Conservation (phyloP, 208 protist genomes). For the Trypanosoma melophagium region DNA sequence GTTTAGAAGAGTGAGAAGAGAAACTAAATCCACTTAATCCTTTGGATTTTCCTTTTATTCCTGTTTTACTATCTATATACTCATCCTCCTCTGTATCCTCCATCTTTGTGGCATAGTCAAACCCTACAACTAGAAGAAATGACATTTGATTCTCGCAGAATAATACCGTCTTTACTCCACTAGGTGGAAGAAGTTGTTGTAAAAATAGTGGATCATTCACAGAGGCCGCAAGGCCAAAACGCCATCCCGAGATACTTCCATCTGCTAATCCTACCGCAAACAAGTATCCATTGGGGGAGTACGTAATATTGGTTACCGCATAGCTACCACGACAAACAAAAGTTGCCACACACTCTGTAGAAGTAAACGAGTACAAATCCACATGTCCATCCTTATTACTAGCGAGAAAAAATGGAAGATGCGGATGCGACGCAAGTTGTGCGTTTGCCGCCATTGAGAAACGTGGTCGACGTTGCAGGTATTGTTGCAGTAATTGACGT, state of each 20-base stretch:
- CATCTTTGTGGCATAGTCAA: constrained; percentile 39
- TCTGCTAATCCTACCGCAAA: constrained; percentile 71
- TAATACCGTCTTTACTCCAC: constrained; percentile 42
- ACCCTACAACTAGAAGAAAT: constrained; percentile 56
- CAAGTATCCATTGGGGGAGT: constrained; percentile 66
- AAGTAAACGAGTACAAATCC: constrained; percentile 82
- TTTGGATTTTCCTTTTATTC: too few species aligned
- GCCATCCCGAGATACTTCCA: constrained; percentile 70
- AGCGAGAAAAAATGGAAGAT: constrained; percentile 80
- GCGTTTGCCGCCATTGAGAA: constrained; percentile 30
- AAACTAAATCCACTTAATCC: too few species aligned
- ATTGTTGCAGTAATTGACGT: constrained; percentile 27
- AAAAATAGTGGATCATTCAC: constrained; percentile 43
- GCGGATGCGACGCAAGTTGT: constrained; percentile 61
- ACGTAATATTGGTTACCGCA: constrained; percentile 51
- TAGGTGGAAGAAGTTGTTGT: constrained; percentile 42
- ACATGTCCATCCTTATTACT: constrained; percentile 59
- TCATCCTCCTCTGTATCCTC: constrained; percentile 6
- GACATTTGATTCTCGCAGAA: constrained; percentile 76
- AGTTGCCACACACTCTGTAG: constrained; percentile 59
- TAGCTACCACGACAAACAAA: constrained; percentile 45
- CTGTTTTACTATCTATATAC: background rate
- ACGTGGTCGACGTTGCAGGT: constrained; percentile 24
- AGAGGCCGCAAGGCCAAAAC: constrained; percentile 42
- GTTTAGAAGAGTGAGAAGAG: too few species aligned